Evolutionary conservation across 768 basidiomycete genomes (phyloP).

Genomic region (Leccinum subgranulosum): DNA sequence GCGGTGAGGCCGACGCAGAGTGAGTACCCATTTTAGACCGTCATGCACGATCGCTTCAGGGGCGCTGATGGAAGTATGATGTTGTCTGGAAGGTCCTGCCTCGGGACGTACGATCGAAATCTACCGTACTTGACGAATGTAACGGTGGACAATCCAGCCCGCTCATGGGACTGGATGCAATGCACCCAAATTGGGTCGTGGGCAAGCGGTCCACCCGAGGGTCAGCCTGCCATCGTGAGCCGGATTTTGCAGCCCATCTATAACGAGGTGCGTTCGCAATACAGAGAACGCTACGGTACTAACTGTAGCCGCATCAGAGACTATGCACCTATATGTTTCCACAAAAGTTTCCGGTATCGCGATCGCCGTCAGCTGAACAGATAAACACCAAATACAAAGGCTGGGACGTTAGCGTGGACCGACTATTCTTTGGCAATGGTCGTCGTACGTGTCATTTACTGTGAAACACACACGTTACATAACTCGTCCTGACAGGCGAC

Average conservation of each 20-base stretch:
- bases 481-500: conserved; percentile 44
- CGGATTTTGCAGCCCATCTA: conserved; percentile 32
- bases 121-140: conserved; percentile 50
- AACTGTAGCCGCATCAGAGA: conserved; percentile 39
- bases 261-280: conserved; percentile 18
- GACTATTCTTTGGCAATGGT: conserved; percentile 70
- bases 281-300: neutral
- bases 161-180: conserved; percentile 75
- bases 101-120: conserved; percentile 41
- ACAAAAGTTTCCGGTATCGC: conserved; percentile 47
- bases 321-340: conserved; percentile 71
- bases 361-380: conserved; percentile 38
- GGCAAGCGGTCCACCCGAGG: conserved; percentile 37
- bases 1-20: conserved; percentile 45
- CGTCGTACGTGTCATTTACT: conserved; percentile 42
- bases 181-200: conserved; percentile 68
- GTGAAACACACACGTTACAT: neutral
- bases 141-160: conserved; percentile 47
- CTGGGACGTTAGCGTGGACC: conserved; percentile 56
- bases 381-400: conserved; percentile 56
- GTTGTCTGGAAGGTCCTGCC: conserved; percentile 26
- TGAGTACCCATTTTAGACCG: conserved; percentile 30
- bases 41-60: neutral
- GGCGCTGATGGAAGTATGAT: conserved; percentile 35
- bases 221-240: conserved; percentile 34